Percentiles rank a stretch among this genome's conserved stretches.
phyloP scores from a whole-genome alignment of 805 yeast genomes.

The Ogataea haglerorum region DNA sequence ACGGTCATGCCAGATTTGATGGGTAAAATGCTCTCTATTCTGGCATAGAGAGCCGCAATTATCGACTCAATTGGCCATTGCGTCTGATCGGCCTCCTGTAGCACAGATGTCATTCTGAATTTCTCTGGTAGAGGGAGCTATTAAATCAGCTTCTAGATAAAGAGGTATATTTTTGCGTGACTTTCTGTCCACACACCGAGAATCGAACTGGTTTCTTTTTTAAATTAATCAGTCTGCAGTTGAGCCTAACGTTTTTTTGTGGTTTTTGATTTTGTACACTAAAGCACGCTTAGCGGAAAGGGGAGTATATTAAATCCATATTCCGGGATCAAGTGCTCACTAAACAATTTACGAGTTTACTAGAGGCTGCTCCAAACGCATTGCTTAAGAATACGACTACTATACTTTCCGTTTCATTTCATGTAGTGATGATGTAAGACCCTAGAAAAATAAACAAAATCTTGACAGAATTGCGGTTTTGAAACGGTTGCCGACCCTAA shows the following conservation, averaged over 20 bases:
- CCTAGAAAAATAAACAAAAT: not conserved
- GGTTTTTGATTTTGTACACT: slow-evolving; percentile 5
- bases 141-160: not conserved
- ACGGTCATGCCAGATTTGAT: slow-evolving; percentile 34
- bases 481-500: not conserved
- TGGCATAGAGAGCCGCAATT: slow-evolving; percentile 34
- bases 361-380: not conserved
- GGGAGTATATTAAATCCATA: not conserved
- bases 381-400: not conserved
- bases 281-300: not conserved
- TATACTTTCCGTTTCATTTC: not conserved
- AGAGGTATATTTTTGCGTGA: not conserved
- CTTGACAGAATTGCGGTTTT: slow-evolving; percentile 4
- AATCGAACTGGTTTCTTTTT: slow-evolving; percentile 1
- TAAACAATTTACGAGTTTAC: no score
- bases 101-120: not conserved
- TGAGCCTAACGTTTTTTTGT: slow-evolving; percentile 10
- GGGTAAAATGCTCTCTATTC: slow-evolving; percentile 36
- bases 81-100: slow-evolving; percentile 5
- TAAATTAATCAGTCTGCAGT: slow-evolving; percentile 7
- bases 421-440: not conserved
- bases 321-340: no score
- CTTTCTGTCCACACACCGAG: not conserved
- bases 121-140: not conserved
- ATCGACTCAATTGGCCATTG: slow-evolving; percentile 22